Conservation (phyloP, 2,329 filamentous ascomycete genomes). For the Ceratocystis harringtonii region DNA sequence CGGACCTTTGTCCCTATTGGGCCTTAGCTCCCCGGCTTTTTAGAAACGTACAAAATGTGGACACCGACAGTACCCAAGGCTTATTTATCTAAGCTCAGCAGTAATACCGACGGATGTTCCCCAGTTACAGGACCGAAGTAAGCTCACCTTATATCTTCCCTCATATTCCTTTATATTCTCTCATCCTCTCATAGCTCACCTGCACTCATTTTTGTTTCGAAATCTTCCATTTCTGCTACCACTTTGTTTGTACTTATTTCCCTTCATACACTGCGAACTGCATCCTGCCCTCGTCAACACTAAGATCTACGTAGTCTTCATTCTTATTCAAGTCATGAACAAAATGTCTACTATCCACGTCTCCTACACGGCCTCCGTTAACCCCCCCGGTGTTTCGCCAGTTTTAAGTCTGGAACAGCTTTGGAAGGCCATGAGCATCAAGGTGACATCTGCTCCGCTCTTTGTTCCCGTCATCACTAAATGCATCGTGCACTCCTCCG, state of each 20-base stretch:
- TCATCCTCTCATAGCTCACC: too few relatives aligned
- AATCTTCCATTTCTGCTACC: neutral
- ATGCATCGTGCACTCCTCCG: slow-evolving; percentile 16
- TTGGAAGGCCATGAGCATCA: slow-evolving; percentile 23
- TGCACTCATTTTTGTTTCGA: neutral
- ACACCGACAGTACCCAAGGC: too few relatives aligned
- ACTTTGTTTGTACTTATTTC: neutral
- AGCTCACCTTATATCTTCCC: neutral
- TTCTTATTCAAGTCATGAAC: neutral
- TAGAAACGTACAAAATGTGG: too few relatives aligned
- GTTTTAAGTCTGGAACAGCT: slow-evolving; percentile 20
- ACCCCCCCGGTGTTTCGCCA: slow-evolving; percentile 20
- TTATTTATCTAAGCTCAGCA: too few relatives aligned
- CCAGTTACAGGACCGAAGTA: neutral
- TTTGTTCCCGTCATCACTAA: slow-evolving; percentile 22
- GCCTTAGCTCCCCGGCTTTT: too few relatives aligned
- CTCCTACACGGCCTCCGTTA: slow-evolving; percentile 23
- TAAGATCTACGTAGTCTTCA: neutral
- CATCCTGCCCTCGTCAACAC: neutral
- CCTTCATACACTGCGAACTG: neutral
- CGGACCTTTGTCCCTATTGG: too few relatives aligned
- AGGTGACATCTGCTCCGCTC: slow-evolving; percentile 22
- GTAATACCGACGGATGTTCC: neutral
- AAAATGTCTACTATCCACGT: slow-evolving; percentile 15
- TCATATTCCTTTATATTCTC: neutral